Conservation (phyloP, 352 stramenopile genomes). For the Phytopythium montanum region DNA sequence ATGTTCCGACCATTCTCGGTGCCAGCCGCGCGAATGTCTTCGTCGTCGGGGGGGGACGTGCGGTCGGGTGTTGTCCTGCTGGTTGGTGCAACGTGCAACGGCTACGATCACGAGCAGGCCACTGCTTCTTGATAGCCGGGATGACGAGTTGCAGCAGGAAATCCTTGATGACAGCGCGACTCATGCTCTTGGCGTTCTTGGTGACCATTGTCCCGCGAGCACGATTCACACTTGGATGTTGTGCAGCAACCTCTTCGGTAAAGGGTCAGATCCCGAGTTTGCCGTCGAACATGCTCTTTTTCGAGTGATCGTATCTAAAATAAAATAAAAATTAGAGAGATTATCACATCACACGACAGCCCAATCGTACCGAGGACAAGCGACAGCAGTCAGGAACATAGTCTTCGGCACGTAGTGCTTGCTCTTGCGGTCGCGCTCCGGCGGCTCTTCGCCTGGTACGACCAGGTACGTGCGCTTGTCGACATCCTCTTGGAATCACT, state of each 20-base stretch:
- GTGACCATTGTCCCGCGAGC: slow-evolving; percentile 4
- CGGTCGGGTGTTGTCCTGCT: slow-evolving; percentile 25
- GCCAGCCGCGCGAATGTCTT: slow-evolving; percentile 14
- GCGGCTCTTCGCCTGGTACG: not conserved
- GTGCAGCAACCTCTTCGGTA: slow-evolving; percentile 4
- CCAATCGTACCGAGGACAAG: not conserved
- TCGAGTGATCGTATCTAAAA: not conserved
- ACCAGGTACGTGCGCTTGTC: slow-evolving; percentile 5
- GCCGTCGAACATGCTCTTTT: slow-evolving; percentile 13
- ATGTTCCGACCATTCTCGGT: slow-evolving; percentile 17
- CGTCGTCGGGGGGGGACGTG: slow-evolving; percentile 14
- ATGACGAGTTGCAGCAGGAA: slow-evolving; percentile 19
- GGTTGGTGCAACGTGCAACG: slow-evolving; percentile 16
- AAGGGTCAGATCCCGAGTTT: slow-evolving; percentile 30
- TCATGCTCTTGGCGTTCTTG: slow-evolving; percentile 15
- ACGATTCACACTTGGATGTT: slow-evolving; percentile 15
- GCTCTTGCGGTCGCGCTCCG: not conserved
- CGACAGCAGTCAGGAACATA: slow-evolving; percentile 5
- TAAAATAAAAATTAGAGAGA: not conserved
- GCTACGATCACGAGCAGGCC: slow-evolving; percentile 4
- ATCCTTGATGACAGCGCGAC: slow-evolving; percentile 13
- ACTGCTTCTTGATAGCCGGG: slow-evolving; percentile 18
- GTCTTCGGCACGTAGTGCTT: slow-evolving; percentile 8
- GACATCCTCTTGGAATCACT: slow-evolving; percentile 5
- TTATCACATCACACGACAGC: not conserved